Percentiles rank a stretch among this genome's conserved stretches.
Evolutionary conservation across 768 basidiomycete species (phyloP).

Genomic region (Terana coerulea): DNA sequence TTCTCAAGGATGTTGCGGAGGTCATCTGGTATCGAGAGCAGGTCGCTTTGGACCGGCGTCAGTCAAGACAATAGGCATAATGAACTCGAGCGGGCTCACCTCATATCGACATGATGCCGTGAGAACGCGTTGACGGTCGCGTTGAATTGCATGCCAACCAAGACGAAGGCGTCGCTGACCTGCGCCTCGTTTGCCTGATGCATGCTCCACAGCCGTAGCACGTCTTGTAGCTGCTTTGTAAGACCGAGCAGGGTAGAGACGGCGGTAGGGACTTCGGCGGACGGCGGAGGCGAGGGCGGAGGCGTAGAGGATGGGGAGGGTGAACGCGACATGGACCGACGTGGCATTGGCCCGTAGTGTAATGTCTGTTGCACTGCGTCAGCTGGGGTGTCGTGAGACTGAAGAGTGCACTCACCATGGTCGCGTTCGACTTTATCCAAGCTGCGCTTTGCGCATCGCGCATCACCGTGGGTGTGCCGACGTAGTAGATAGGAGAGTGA

Average conservation of each 20-base stretch:
- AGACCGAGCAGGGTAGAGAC: slow-evolving; percentile 70
- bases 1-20: slow-evolving; percentile 38
- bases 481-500: slow-evolving; percentile 11
- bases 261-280: slow-evolving; percentile 51
- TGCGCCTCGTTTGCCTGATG: slow-evolving; percentile 56
- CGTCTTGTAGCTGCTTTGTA: slow-evolving; percentile 79
- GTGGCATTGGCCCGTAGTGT: slow-evolving; percentile 6
- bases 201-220: slow-evolving; percentile 65
- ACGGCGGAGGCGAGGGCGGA: slow-evolving; percentile 12
- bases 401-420: slow-evolving; percentile 10
- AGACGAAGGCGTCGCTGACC: slow-evolving; percentile 89
- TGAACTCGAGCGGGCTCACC: slow-evolving; percentile 39
- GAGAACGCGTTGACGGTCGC: slow-evolving; percentile 72
- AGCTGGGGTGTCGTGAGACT: neutral
- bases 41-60: neutral
- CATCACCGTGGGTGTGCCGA: slow-evolving; percentile 11
- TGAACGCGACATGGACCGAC: neutral
- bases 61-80: too few relatives aligned
- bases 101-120: slow-evolving; percentile 68
- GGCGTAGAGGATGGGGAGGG: slow-evolving; percentile 7
- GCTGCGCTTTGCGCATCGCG: slow-evolving; percentile 6
- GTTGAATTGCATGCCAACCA: slow-evolving; percentile 88
- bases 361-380: slow-evolving; percentile 7
- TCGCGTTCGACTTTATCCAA: slow-evolving; percentile 11
- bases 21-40: slow-evolving; percentile 29